phyloP scores from a whole-genome alignment of 2,329 filamentous ascomycete species.

The Xylariales sp. region DNA sequence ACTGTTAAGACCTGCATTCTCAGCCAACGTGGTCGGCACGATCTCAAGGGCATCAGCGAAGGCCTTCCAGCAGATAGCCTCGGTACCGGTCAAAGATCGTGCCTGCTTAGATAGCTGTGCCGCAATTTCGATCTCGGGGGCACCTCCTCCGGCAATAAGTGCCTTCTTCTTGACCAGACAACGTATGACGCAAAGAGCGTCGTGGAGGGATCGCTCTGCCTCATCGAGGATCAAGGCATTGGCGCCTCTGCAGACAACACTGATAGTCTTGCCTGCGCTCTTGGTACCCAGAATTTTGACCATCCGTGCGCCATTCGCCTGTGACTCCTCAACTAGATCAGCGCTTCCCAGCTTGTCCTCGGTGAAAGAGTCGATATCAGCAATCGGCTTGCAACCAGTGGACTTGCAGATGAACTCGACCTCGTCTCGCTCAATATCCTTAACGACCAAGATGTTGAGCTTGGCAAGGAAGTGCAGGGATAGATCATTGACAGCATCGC shows the following conservation, averaged over 20 bases:
- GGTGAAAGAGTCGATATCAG: conserved; percentile 96
- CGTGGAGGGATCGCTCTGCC: conserved; percentile 93
- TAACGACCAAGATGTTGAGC: conserved; percentile 90
- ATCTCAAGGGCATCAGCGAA: conserved; percentile 98
- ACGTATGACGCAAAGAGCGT: conserved; percentile 94
- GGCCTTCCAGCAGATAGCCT: conserved; percentile 98
- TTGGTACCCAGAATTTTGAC: conserved; percentile 94
- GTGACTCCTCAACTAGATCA: conserved; percentile 88
- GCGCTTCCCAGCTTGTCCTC: conserved; percentile 96
- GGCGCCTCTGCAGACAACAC: conserved; percentile 88
- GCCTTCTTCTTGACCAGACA: conserved; percentile 99
- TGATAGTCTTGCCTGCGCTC: conserved; percentile 79
- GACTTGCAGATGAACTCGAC: conserved; percentile 99
- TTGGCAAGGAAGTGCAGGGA: conserved; percentile 97
- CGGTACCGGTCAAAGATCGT: conserved; percentile 80
- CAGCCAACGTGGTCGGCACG: conserved; percentile 90
- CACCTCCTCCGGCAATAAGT: conserved; percentile 94
- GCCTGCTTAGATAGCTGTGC: conserved; percentile 78
- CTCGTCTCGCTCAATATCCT: conserved; percentile 97
- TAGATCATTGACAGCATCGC: conserved; percentile 95
- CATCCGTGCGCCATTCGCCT: conserved; percentile 82
- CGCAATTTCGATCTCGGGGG: conserved; percentile 93
- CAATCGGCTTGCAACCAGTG: conserved; percentile 97
- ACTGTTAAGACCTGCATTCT: conserved; percentile 95
- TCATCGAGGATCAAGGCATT: conserved; percentile 94